phyloP scores from a whole-genome alignment of 331 rosid genomes.

The Malus hybrid region DNA sequence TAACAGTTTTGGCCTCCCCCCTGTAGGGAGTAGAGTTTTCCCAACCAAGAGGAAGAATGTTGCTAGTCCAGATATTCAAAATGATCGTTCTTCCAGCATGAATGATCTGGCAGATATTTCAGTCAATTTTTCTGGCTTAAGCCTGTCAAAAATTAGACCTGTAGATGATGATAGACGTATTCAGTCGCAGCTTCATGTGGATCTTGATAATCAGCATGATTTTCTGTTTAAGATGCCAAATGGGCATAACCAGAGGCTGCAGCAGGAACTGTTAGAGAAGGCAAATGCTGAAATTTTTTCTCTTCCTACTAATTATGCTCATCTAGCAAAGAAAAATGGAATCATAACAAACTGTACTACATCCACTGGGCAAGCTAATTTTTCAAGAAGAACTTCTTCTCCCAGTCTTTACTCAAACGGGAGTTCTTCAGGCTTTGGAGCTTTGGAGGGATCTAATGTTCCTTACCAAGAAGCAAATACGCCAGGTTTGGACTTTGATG shows the following conservation, averaged over 20 bases:
- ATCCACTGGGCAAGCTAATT: constrained; percentile 41
- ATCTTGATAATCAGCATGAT: constrained; percentile 44
- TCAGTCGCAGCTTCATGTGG: constrained; percentile 55
- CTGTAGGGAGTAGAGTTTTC: constrained; percentile 46
- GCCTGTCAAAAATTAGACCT: constrained; percentile 48
- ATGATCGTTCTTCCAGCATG: constrained; percentile 47
- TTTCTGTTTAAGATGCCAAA: constrained; percentile 33
- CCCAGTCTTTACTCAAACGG: constrained; percentile 54
- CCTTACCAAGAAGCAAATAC: constrained; percentile 23
- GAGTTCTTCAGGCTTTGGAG: constrained; percentile 47
- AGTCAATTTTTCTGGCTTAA: constrained; percentile 53
- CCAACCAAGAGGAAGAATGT: constrained; percentile 39
- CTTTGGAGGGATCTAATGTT: constrained; percentile 25
- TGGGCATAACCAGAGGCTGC: constrained; percentile 27
- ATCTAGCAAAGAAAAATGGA: constrained; percentile 51
- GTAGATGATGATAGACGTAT: constrained; percentile 50
- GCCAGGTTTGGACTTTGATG: constrained; percentile 34
- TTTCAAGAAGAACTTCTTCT: constrained; percentile 60
- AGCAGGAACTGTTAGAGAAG: constrained; percentile 21
- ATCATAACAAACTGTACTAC: constrained; percentile 36
- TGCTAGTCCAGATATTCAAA: constrained; percentile 36
- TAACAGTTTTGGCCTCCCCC: constrained; percentile 53
- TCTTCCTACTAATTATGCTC: constrained; percentile 19
- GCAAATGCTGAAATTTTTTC: constrained; percentile 17
- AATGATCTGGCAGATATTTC: constrained; percentile 49